Base-by-base conservation (phyloP, 2,329 filamentous ascomycete species). In the Microcyclospora pomicola region DNA sequence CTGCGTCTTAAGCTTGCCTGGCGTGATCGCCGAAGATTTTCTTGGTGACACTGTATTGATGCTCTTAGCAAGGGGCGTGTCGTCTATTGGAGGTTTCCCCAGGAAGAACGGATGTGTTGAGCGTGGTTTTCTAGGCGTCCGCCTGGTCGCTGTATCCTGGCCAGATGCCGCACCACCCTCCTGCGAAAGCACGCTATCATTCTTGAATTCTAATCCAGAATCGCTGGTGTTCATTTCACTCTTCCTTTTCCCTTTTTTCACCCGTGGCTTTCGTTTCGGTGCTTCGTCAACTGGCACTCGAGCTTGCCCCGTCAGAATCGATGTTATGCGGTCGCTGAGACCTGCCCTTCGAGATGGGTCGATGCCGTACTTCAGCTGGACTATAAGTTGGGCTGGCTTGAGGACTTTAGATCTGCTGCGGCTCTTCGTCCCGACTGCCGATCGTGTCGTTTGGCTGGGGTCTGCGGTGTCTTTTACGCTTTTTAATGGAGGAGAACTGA, bases 321-420 rank as follows among this genome's bases (percentile, higher is more conserved):
- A 62, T 15, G 77, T 61, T 39, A 93, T 80, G 45, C 67, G 69
- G 7, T 66, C 55, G 0, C 77, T 80, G 19, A 82, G 55, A 0
- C 60, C 59, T 27, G 56, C 51, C 30, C 68, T 67, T 30, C 60
- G 62, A 19, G 53, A 54, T 6, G 62, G 53, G 39, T 73, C 68
- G 4, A 49, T 52, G 2, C 71, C 73, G 51, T 88, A 88, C 2
- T n/a, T 35, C 5, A 55, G 19, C 13, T 43, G 36, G 5, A 53
- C 52, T 1, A 59, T n/a, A 3, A 56, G 46, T 6, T 45, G 43
- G 19, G 19, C 19, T 24, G 19, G 19, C 19, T 7, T 24, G 19
- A 24, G 19, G 19, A 24, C 19, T 43, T 40, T 15, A 39, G 41
- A 14, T 35, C 30, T 24, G 39, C 30, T 24, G 39, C 35, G 14